Base-by-base conservation (phyloP, 2,329 filamentous ascomycete species). In the Pseudogymnoascus verrucosus region DNA sequence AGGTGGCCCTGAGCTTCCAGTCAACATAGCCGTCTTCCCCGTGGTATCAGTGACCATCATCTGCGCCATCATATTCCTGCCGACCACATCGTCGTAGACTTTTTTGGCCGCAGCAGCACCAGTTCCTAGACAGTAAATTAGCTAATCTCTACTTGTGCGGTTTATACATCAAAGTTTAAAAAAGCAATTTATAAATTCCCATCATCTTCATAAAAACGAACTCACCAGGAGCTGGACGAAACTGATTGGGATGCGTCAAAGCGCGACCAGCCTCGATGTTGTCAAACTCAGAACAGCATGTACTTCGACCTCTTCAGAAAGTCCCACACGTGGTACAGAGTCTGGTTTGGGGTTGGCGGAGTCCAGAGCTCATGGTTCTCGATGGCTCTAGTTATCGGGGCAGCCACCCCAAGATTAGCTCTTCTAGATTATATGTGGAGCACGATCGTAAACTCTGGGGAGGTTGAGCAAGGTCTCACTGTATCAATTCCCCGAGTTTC, bases 271-370 rank as follows among this genome's bases (percentile, higher is more conserved):
- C 70, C 16, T 70, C 69, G 62, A 78, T 73, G 44, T 76, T 76
- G 16, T 78, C 75, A 23, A 79, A 71, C 71, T 78, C 76, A 5
- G 70, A 71, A 66, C n/a, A 77, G 73, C 70, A 78, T 77, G 65
- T 78, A 78, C 39, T 72, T 68, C n/a, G 75, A 76, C 37, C 76
- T 73, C 64, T 71, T 74, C 54, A 75, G 74, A 67, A 78, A 79
- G 66, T 78, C 76, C 75, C 75, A 79, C 34, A 77, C 66, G 66
- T 76, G 70, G 62, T 69, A 76, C 42, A 79, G 73, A 14, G 73
- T 72, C 16, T 69, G 68, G 63, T 74, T 69, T 34, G 70, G 69
- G 14, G 66, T 67, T n/a, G 68, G 68, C 28, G 67, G 64, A 60
- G 19, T 59, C 65, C 63, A 69, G 23, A 61, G 57, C 4, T 67